Evolutionary conservation across 441 rosid species (phyloP).

Genomic region (Hura crepitans): DNA sequence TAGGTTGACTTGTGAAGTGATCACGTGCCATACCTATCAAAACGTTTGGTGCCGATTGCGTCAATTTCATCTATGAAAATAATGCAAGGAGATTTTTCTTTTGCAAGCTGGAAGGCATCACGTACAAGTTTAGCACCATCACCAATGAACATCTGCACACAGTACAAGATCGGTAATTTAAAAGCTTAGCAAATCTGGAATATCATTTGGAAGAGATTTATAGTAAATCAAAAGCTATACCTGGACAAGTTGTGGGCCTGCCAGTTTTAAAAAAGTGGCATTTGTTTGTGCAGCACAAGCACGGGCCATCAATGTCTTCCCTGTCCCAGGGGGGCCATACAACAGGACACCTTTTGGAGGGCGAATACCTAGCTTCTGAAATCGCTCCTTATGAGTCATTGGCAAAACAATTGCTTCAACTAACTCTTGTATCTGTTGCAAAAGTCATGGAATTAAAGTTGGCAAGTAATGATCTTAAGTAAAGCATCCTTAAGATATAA

Average conservation of each 20-base stretch:
- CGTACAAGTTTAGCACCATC: conserved; percentile 98
- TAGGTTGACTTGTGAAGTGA: background rate
- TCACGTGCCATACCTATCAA: conserved; percentile 57
- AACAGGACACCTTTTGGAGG: conserved; percentile 97
- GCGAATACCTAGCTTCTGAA: conserved; percentile 84
- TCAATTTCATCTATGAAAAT: conserved; percentile 97
- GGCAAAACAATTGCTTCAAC: conserved; percentile 99
- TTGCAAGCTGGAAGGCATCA: conserved; percentile 98
- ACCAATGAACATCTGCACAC: conserved; percentile 87
- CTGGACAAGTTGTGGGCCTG: conserved; percentile 98
- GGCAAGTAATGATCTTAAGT: background rate
- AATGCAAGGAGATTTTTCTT: conserved; percentile 97
- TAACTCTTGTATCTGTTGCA: conserved; percentile 84
- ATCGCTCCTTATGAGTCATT: conserved; percentile 91
- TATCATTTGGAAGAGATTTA: background rate
- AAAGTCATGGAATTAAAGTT: background rate
- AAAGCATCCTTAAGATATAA: background rate
- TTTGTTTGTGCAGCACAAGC: conserved; percentile 99
- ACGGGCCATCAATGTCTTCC: conserved; percentile 96
- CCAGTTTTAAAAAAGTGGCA: conserved; percentile 90
- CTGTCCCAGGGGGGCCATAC: conserved; percentile 98
- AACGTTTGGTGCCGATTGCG: conserved; percentile 97
- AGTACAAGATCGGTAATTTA: conserved; percentile 14
- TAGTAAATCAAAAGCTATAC: conserved; percentile 31
- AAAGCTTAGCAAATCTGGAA: background rate